Evolutionary conservation across 495 filamentous ascomycete genomes (phyloP).

Genomic region (Penicillium simplicissimum): DNA sequence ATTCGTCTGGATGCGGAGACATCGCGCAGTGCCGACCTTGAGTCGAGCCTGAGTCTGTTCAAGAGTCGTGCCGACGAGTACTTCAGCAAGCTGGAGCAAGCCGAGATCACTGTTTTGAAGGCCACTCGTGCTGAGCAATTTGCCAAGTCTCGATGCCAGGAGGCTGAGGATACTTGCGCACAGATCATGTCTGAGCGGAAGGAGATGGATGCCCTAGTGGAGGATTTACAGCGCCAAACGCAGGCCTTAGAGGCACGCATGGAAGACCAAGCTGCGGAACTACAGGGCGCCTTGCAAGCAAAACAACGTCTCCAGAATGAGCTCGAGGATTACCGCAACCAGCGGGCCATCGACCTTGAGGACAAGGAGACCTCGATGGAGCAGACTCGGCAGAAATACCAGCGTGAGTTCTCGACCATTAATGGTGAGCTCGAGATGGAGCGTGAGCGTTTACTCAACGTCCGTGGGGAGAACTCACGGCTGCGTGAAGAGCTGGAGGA

Average conservation of each 20-base stretch:
- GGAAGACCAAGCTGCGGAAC: conserved; percentile 88
- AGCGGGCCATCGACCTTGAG: conserved; percentile 93
- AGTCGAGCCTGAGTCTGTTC: conserved; percentile 82
- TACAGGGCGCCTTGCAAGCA: conserved; percentile 80
- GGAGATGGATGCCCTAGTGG: conserved; percentile 82
- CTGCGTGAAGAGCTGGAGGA: conserved; percentile 94
- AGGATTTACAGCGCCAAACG: conserved; percentile 86
- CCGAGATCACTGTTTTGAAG: conserved; percentile 93
- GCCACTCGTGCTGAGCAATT: conserved; percentile 91
- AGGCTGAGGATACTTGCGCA: conserved; percentile 89
- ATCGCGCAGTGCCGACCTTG: conserved; percentile 80
- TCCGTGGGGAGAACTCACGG: conserved; percentile 66
- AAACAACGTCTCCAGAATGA: conserved; percentile 97
- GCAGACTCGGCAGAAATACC: conserved; percentile 96
- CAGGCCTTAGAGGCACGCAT: conserved; percentile 88
- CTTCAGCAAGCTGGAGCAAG: conserved; percentile 95
- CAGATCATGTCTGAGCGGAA: conserved; percentile 91
- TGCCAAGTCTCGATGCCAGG: conserved; percentile 80
- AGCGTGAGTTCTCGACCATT: conserved; percentile 83
- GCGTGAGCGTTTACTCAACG: conserved; percentile 76
- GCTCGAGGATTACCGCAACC: conserved; percentile 94
- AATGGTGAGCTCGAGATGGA: conserved; percentile 92
- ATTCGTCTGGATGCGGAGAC: conserved; percentile 88
- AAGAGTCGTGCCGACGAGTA: conserved; percentile 95
- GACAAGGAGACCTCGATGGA: conserved; percentile 96